phyloP scores from a whole-genome alignment of 1,284 basidiomycete genomes.

The Pyrrhoderma noxium region DNA sequence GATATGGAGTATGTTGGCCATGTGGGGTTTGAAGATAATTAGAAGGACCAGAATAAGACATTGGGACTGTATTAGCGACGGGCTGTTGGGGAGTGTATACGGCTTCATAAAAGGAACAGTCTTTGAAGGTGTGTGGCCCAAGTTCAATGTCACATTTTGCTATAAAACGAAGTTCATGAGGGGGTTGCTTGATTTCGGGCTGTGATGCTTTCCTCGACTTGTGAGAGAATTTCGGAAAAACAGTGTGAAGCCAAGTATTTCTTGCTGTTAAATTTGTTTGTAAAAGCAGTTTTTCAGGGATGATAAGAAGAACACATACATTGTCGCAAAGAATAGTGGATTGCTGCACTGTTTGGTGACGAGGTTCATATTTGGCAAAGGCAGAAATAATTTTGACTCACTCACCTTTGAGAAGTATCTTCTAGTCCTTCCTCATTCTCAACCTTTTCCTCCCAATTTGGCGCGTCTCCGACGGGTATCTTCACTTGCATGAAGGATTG shows the following conservation, averaged over 20 bases:
- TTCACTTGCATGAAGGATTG: conserved; percentile 24
- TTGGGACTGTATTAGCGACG: not conserved
- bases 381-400: not conserved
- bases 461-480: conserved; percentile 46
- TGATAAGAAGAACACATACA: conserved; percentile 36
- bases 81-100: conserved; percentile 32
- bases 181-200: conserved; percentile 39
- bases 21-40: not conserved
- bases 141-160: conserved; percentile 62
- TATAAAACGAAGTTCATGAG: conserved; percentile 54
- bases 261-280: conserved; percentile 39
- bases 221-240: conserved; percentile 65
- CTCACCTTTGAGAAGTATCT: conserved; percentile 49
- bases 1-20: conserved; percentile 6
- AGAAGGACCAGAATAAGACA: not conserved
- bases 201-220: conserved; percentile 48
- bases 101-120: conserved; percentile 62
- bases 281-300: conserved; percentile 8
- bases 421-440: conserved; percentile 34
- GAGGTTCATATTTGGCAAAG: conserved; percentile 6
- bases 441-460: conserved; percentile 50
- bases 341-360: conserved; percentile 36
- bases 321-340: conserved; percentile 59
- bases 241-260: conserved; percentile 56
- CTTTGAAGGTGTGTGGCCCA: conserved; percentile 61